A percentile compares a stretch with the other conserved stretches of the same genome.
phyloP scores from a whole-genome alignment of 495 filamentous ascomycete genomes.

The Staphylotrichum longicolle region DNA sequence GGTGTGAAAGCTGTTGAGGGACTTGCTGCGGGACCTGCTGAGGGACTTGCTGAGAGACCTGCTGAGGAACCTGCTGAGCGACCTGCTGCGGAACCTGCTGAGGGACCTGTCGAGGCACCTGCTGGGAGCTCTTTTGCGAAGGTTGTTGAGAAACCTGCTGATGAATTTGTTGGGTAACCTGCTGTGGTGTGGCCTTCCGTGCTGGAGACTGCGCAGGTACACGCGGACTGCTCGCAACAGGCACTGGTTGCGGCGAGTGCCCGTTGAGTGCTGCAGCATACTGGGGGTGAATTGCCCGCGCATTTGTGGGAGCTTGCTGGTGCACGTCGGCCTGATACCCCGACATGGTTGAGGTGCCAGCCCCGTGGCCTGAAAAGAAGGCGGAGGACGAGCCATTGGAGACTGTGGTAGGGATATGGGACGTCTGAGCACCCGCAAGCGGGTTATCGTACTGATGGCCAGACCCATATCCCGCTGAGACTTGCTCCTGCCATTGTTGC shows the following conservation, averaged over 20 bases:
- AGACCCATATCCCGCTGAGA: slow-evolving; percentile 21
- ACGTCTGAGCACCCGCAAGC: slow-evolving; percentile 21
- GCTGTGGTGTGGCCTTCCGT: slow-evolving; percentile 23
- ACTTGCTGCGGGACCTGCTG: slow-evolving; percentile 11
- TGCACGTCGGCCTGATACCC: slow-evolving; percentile 19
- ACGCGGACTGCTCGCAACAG: slow-evolving; percentile 21
- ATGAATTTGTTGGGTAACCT: slow-evolving; percentile 17
- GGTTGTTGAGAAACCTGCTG: slow-evolving; percentile 17
- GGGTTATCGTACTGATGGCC: slow-evolving; percentile 30
- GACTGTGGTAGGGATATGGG: slow-evolving; percentile 17
- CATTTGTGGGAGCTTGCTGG: slow-evolving; percentile 17
- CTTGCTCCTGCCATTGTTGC: slow-evolving; percentile 29
- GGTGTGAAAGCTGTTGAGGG: not conserved
- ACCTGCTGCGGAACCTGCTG: slow-evolving; percentile 1
- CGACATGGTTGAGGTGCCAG: slow-evolving; percentile 5
- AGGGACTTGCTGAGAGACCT: slow-evolving; percentile 26
- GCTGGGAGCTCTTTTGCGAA: slow-evolving; percentile 22
- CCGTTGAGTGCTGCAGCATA: slow-evolving; percentile 20
- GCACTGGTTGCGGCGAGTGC: slow-evolving; percentile 19
- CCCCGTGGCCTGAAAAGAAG: slow-evolving; percentile 18
- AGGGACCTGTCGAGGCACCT: not conserved
- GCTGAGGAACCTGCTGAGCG: slow-evolving; percentile 22
- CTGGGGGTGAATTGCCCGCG: slow-evolving; percentile 22
- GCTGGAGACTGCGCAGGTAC: slow-evolving; percentile 10
- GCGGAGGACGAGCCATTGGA: slow-evolving; percentile 20